A percentile compares a stretch with the other conserved stretches of the same genome.
phyloP scores from a whole-genome alignment of 345 rosid species.

The Syzygium aromaticum region DNA sequence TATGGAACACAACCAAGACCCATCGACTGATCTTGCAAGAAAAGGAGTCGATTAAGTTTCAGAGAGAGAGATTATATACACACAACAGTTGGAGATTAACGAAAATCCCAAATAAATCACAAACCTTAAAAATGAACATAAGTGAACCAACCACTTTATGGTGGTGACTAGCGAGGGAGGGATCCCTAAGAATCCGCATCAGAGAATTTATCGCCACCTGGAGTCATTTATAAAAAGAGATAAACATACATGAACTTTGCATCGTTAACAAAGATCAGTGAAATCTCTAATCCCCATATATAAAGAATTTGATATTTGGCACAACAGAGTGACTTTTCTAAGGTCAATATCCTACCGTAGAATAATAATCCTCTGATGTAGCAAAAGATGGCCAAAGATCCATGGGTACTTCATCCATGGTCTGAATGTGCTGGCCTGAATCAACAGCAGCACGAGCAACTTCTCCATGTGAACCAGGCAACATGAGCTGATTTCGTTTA shows the following conservation, averaged over 20 bases:
- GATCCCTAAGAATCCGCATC: conserved; percentile 95
- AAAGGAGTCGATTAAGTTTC: background rate
- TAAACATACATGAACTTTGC: background rate
- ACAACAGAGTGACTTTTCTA: background rate
- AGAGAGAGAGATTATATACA: background rate
- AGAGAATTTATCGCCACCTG: conserved; percentile 98
- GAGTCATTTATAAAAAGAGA: conserved; percentile 2
- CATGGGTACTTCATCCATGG: conserved; percentile 79
- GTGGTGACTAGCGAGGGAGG: conserved; percentile 94
- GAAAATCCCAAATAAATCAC: background rate
- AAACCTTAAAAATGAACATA: conserved; percentile 95
- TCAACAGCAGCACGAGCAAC: conserved; percentile 82
- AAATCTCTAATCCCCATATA: background rate
- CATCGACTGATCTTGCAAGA: conserved; percentile 84
- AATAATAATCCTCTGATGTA: conserved; percentile 93
- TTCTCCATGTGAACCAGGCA: conserved; percentile 85
- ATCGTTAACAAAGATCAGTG: background rate
- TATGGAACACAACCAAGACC: conserved; percentile 96
- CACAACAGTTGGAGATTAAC: background rate
- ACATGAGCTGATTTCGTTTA: conserved; percentile 75
- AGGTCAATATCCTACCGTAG: conserved; percentile 49
- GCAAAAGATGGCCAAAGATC: conserved; percentile 94
- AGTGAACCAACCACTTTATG: conserved; percentile 96
- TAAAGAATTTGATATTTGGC: background rate
- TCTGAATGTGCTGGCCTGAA: conserved; percentile 86